Evolutionary conservation across 495 filamentous ascomycete species (phyloP).

Genomic region (Aspergillus funiculosus): DNA sequence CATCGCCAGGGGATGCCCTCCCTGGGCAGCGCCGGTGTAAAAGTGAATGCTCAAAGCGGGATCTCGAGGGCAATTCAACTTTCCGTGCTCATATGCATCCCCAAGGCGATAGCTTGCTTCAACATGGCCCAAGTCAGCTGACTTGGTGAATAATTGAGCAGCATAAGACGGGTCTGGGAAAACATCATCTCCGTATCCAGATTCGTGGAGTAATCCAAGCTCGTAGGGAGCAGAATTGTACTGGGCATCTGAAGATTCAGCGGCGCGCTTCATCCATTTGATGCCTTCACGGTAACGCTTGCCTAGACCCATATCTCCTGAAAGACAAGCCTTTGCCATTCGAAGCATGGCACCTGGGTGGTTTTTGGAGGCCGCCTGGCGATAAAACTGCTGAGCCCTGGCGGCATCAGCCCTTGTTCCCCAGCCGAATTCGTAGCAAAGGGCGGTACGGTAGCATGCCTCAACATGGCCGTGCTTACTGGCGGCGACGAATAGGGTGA

Average conservation of each 20-base stretch:
- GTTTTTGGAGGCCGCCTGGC: slow-evolving; percentile 82
- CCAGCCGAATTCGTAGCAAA: slow-evolving; percentile 99
- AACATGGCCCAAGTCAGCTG: slow-evolving; percentile 83
- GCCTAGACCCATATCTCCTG: slow-evolving; percentile 76
- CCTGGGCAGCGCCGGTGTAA: slow-evolving; percentile 86
- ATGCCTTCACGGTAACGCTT: slow-evolving; percentile 86
- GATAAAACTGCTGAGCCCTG: slow-evolving; percentile 90
- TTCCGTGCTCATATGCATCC: slow-evolving; percentile 95
- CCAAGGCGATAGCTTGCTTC: slow-evolving; percentile 83
- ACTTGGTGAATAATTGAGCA: slow-evolving; percentile 89
- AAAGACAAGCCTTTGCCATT: slow-evolving; percentile 82
- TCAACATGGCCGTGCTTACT: slow-evolving; percentile 98
- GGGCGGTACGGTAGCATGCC: slow-evolving; percentile 83
- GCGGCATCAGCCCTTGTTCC: slow-evolving; percentile 79
- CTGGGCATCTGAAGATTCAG: slow-evolving; percentile 80
- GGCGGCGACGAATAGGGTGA: slow-evolving; percentile 84
- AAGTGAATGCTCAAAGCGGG: slow-evolving; percentile 94
- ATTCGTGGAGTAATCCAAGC: slow-evolving; percentile 79
- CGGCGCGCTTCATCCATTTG: slow-evolving; percentile 93
- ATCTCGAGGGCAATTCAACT: slow-evolving; percentile 78
- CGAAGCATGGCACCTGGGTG: slow-evolving; percentile 94
- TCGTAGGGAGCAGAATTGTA: slow-evolving; percentile 94
- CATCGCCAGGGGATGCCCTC: slow-evolving; percentile 83
- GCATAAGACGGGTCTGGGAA: slow-evolving; percentile 87
- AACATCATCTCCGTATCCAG: slow-evolving; percentile 84